Conservation (phyloP, 345 rosid genomes). For the Punica granatum region DNA sequence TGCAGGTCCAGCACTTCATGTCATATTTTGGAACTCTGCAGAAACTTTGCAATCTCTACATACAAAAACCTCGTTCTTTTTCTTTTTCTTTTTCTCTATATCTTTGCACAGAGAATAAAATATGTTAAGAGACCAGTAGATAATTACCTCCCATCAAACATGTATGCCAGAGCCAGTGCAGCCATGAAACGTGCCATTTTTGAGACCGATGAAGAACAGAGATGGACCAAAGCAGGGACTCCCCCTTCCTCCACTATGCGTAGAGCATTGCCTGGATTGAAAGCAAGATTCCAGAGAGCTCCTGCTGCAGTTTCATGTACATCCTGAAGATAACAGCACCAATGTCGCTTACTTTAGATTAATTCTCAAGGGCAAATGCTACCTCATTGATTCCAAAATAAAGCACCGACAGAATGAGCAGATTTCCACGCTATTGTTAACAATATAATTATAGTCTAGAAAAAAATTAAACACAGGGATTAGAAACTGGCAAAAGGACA, state of each 20-base stretch:
- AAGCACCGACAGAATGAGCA: background rate
- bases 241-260: constrained; percentile 84
- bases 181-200: constrained; percentile 90
- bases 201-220: constrained; percentile 60
- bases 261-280: constrained; percentile 62
- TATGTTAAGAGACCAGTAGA: too few species aligned
- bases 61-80: background rate
- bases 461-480: too few species aligned
- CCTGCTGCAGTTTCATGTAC: constrained; percentile 93
- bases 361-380: background rate
- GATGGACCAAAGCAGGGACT: constrained; percentile 67
- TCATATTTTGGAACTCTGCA: background rate
- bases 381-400: background rate
- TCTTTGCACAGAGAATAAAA: too few species aligned
- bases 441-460: too few species aligned
- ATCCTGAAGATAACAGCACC: constrained; percentile 38
- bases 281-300: constrained; percentile 87
- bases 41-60: background rate
- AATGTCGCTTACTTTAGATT: constrained; percentile 1
- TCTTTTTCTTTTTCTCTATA: too few species aligned
- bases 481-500: background rate
- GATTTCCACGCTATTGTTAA: background rate
- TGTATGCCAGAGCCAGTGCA: constrained; percentile 73
- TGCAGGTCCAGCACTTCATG: background rate
- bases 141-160: constrained; percentile 71